Conservation (phyloP, 1,284 basidiomycete species). For the Golubevia sp. region DNA sequence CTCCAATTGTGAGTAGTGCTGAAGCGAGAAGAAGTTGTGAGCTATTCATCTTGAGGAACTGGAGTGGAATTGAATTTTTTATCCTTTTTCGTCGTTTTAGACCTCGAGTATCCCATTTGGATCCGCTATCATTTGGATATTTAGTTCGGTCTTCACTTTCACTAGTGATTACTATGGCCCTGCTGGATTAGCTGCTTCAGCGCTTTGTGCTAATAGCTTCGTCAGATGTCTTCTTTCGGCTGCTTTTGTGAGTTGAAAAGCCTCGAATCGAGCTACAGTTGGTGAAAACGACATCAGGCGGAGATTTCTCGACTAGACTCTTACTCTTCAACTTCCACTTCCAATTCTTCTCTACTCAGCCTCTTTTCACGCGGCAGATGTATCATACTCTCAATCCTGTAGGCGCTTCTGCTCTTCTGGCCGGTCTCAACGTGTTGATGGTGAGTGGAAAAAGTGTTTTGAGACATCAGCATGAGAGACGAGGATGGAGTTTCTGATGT, state of each 20-base stretch:
- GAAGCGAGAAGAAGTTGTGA: no score
- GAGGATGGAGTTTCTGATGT: neutral
- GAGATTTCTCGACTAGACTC: no score
- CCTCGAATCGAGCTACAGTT: no score
- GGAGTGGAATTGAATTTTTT: slow-evolving; percentile 66
- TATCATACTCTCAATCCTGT: slow-evolving; percentile 9
- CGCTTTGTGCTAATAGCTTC: slow-evolving; percentile 75
- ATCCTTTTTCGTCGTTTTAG: slow-evolving; percentile 65
- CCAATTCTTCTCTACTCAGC: neutral
- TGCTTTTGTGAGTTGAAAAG: no score
- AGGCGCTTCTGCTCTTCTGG: slow-evolving; percentile 17
- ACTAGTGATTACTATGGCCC: slow-evolving; percentile 72
- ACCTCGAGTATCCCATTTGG: slow-evolving; percentile 63
- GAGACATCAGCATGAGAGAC: neutral
- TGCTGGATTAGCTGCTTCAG: slow-evolving; percentile 70
- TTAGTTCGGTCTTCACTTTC: slow-evolving; percentile 72
- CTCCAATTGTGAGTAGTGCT: slow-evolving; percentile 11
- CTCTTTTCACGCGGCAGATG: slow-evolving; percentile 9
- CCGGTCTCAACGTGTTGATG: slow-evolving; percentile 18
- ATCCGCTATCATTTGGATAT: slow-evolving; percentile 69
- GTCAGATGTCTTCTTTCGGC: slow-evolving; percentile 41
- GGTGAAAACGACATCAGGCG: no score
- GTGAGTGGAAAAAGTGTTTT: neutral
- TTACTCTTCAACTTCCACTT: no score
- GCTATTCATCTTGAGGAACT: neutral